phyloP scores from a whole-genome alignment of 805 yeast genomes.

The Ogataea salicorniae region DNA sequence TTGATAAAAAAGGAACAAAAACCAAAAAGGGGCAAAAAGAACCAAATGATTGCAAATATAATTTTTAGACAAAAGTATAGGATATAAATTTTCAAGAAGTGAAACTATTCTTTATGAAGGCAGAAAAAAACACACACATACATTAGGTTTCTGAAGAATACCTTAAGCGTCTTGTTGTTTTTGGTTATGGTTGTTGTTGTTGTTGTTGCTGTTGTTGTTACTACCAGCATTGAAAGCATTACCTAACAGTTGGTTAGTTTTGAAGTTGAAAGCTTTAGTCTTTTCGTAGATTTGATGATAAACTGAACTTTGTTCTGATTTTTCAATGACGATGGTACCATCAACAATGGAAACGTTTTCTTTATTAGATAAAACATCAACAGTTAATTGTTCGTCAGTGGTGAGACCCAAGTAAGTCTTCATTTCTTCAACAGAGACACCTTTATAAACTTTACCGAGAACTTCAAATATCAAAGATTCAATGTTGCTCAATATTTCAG shows the following conservation, averaged over 20 bases:
- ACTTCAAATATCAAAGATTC: slow-evolving; percentile 20
- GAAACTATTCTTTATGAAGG: too few relatives aligned
- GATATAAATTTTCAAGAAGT: too few relatives aligned
- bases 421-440: slow-evolving; percentile 17
- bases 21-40: too few relatives aligned
- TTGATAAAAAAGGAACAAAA: too few relatives aligned
- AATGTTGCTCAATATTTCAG: slow-evolving; percentile 20
- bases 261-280: slow-evolving; percentile 59
- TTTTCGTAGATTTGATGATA: slow-evolving; percentile 66
- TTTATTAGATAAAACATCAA: slow-evolving; percentile 6
- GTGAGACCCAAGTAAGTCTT: slow-evolving; percentile 11
- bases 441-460: slow-evolving; percentile 23
- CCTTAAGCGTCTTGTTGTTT: not conserved
- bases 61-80: too few relatives aligned
- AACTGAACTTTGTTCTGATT: slow-evolving; percentile 49
- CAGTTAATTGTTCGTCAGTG: slow-evolving; percentile 25
- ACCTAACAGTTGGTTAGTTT: slow-evolving; percentile 51
- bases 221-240: slow-evolving; percentile 28
- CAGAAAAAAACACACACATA: too few relatives aligned
- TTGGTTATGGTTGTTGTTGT: not conserved
- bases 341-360: slow-evolving; percentile 39
- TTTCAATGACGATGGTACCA: slow-evolving; percentile 44
- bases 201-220: slow-evolving; percentile 15
- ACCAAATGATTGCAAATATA: too few relatives aligned
- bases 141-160: too few relatives aligned